Evolutionary conservation across 208 protist genomes (phyloP), one percentile per base, ranked within the genome.

Genomic region (Acanthamoeba lenticulata): DNA sequence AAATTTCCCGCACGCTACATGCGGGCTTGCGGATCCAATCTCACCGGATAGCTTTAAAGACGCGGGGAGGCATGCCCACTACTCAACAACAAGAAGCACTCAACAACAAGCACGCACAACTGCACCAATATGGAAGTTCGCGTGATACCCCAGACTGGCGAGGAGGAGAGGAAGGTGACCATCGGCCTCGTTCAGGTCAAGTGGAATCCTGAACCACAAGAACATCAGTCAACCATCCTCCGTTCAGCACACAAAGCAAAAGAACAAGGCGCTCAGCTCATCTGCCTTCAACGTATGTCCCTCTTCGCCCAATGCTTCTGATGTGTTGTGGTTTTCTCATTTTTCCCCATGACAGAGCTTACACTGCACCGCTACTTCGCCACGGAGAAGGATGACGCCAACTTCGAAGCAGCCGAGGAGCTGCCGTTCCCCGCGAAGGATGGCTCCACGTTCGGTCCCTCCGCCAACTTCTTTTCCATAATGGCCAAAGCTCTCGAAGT

Each of bases 311-410:
- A n/a, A n/a, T n/a, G n/a, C n/a, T n/a, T n/a, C n/a, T n/a, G n/a
- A n/a, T 81, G 69, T 11, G 38, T 36, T 45, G 24, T 11, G 38
- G 24, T 81, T 44, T 11, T n/a, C 34, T 44, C 38, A 27, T 81
- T 24, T 13, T 11, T 13, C 34, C 24, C 15, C 11, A 13, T 81
- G 2, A 44, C 44, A 42, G 92, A 94, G 55, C 40, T 94, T 29
- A 92, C 77, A 5, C 86, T 94, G 15, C 27, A 92, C 38, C 4
- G 72, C 24, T 94, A 94, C 44, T 49, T 91, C 29, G 92, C 62
- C 15, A 69, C 67, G 47, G n/a, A 36, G 17, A 38, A 19, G 29
- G 72, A 94, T 55, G 77, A 57, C 15, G 40, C 62, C 24, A 13
- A 67, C 60, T 44, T 40, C 27, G 44, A 85, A 32, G 32, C 40